Evolutionary conservation across 495 filamentous ascomycete species (phyloP).

Genomic region (Neurospora tetraspora): DNA sequence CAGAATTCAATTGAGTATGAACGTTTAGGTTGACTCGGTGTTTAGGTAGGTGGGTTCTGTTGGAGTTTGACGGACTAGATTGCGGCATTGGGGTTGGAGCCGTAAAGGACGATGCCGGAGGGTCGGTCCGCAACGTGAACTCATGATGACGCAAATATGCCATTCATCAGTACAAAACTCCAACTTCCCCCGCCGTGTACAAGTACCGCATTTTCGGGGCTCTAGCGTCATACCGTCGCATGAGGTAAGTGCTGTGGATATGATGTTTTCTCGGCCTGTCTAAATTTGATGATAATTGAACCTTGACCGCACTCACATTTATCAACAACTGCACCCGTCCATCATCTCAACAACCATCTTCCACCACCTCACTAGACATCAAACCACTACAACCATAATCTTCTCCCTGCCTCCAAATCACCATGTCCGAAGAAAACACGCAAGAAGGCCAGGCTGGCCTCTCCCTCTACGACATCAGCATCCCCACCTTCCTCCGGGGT

Average conservation of each 20-base stretch:
- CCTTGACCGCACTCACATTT: neutral
- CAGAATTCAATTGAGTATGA: neutral
- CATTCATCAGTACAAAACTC: neutral
- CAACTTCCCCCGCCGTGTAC: neutral
- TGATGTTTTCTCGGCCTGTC: neutral
- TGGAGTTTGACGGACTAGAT: neutral
- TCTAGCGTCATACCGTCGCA: neutral
- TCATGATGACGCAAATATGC: neutral
- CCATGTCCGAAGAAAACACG: neutral
- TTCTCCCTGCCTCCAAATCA: neutral
- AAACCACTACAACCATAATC: neutral
- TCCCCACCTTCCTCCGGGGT: conserved; percentile 13
- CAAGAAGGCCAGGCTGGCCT: neutral
- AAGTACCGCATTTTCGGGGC: neutral
- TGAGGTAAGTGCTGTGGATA: neutral
- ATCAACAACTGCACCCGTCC: neutral
- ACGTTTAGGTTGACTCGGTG: neutral
- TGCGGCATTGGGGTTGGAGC: neutral
- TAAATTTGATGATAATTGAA: neutral
- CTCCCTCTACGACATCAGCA: conserved; percentile 16
- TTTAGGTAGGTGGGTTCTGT: neutral
- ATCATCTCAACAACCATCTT: neutral
- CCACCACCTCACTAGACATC: neutral
- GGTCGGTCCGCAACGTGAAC: neutral
- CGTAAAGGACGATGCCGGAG: neutral